Percentiles rank a stretch among this genome's conserved stretches.
These are phyloP conservation scores for Scorias spongiosa DNA, from an alignment of 2,329 filamentous ascomycete genomes.

Conservation along the genomic window DNA sequence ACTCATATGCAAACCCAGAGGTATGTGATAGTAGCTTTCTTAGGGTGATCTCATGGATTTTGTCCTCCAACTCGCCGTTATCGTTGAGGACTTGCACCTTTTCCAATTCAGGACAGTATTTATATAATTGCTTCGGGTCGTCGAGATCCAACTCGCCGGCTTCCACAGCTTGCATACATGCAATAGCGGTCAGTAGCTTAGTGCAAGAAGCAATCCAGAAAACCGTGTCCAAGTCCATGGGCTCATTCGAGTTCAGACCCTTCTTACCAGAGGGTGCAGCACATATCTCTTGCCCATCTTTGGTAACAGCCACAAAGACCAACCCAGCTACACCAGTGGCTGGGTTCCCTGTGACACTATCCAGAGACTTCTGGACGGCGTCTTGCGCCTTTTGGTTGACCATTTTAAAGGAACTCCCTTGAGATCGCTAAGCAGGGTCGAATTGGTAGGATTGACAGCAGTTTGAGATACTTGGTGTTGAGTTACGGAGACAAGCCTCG, in stretches of 20 bases:
- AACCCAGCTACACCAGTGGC: slow-evolving; percentile 25
- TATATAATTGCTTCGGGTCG: slow-evolving; percentile 24
- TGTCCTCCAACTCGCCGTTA: slow-evolving; percentile 25
- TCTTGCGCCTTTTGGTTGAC: slow-evolving; percentile 18
- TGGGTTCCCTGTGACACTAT: slow-evolving; percentile 15
- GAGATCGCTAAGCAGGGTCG: too few species aligned
- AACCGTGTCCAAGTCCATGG: slow-evolving; percentile 44
- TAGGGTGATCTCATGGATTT: slow-evolving; percentile 33
- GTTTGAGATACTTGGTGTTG: too few species aligned
- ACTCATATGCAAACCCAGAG: slow-evolving; percentile 34
- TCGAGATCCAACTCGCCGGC: slow-evolving; percentile 27
- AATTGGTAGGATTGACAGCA: too few species aligned
- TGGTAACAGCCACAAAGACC: slow-evolving; percentile 31
- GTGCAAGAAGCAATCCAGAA: slow-evolving; percentile 43
- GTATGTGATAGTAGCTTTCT: slow-evolving; percentile 37
- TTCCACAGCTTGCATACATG: slow-evolving; percentile 34
- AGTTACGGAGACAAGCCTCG: too few species aligned
- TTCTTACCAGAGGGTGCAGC: slow-evolving; percentile 28
- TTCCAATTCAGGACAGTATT: slow-evolving; percentile 29
- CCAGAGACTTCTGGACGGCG: slow-evolving; percentile 24
- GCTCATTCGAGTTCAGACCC: slow-evolving; percentile 26
- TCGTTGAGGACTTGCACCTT: slow-evolving; percentile 26
- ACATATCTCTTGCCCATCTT: slow-evolving; percentile 26
- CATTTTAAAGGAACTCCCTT: slow-evolving; percentile 5
- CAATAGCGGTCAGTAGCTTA: slow-evolving; percentile 29